Evolutionary conservation across 176 grass and related monocot genomes (phyloP), one percentile per base, ranked within the genome.

Genomic region (Oryza meyeriana): DNA sequence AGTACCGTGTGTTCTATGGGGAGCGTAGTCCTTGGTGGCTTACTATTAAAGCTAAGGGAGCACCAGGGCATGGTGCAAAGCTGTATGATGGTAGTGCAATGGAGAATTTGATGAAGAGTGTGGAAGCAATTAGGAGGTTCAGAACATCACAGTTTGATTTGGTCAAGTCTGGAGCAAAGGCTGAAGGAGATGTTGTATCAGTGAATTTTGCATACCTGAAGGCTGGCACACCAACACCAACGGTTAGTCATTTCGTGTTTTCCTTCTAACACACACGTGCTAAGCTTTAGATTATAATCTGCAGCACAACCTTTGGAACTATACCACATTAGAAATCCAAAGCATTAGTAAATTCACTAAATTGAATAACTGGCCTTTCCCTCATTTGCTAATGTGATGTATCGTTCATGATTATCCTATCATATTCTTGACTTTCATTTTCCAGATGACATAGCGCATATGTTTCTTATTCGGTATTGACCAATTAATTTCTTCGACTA

Each of bases 101-200:
- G 92, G 95, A 95, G 81, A 98, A 98, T 85, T 85, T 93, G 65
- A 89, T 98, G 95, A 98, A 91, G 76, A 98, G 92, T 8, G 84
- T 98, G 36, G 95, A 98, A 85, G 67, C 80, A n/a, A 80, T 98
- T 34, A 76, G 88, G 57, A 90, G 72, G 76, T 98, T 98, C 75
- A 89, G 95, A 64, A 67, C 92, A 61, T 82, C 95, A 12, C 92
- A 98, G 79, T 98, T 95, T 82, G 92, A 95, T 82, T 84, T 95
- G 83, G 95, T 98, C 14, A 98, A 98, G 73, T 84, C 92, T 0
- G 92, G 90, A 33, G 79, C 84, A 69, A 95, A 90, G 77, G 87
- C 84, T 75, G 92, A 98, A 84, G 92, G 95, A 12, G 90, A 98
- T 63, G 95, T 93, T 45, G 77, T 98, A 32, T 98, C 95, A 0